Conservation (phyloP, 2,329 filamentous ascomycete genomes). For the Sporothrix variecibatus region DNA sequence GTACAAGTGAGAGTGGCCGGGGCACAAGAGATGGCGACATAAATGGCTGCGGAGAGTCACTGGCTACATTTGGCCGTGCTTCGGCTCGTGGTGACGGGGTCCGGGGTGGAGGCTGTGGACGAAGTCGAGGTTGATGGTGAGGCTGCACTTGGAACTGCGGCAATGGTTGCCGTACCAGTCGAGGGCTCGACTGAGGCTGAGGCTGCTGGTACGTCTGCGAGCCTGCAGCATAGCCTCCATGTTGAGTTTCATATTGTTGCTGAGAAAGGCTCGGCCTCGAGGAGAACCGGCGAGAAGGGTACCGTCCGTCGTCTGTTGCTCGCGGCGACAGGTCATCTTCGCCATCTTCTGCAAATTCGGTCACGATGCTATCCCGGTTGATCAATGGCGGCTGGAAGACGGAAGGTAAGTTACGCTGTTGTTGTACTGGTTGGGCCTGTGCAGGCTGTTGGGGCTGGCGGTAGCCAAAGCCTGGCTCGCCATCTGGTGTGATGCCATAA, state of each 20-base stretch:
- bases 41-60: not conserved
- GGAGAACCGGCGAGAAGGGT: not conserved
- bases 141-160: conserved; percentile 10
- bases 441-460: not conserved
- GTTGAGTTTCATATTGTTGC: not conserved
- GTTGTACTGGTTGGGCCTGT: not conserved
- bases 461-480: not conserved
- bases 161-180: not conserved
- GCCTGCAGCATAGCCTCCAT: not conserved
- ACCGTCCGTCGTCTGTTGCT: not conserved
- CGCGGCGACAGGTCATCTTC: conserved; percentile 32
- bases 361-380: conserved; percentile 48
- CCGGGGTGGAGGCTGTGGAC: not conserved
- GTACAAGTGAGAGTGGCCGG: not conserved
- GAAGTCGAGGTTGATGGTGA: not conserved
- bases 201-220: not conserved
- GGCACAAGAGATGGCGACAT: conserved; percentile 25
- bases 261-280: not conserved
- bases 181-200: not conserved
- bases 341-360: conserved; percentile 57
- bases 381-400: conserved; percentile 9
- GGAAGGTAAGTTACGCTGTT: not conserved
- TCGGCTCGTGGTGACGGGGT: not conserved
- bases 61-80: not conserved
- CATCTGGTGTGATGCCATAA: conserved; percentile 4